Percentiles rank a stretch among this genome's conserved stretches.
Conservation (phyloP, 1,284 basidiomycete species). For the Xerocomus amazonicus region DNA sequence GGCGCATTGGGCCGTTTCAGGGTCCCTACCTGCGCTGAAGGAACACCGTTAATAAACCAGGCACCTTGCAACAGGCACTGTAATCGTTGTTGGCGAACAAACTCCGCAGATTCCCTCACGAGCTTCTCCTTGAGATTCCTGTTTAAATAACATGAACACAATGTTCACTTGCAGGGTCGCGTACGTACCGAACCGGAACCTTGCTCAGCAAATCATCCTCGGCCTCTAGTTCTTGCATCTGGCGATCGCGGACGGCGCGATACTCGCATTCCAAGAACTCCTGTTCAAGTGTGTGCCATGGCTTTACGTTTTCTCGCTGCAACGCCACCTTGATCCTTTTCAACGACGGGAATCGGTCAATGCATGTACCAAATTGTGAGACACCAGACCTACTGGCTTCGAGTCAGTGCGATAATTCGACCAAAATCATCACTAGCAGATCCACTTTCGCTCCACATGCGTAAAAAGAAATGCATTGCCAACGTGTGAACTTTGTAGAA, state of each 20-base stretch:
- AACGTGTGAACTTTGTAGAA: conserved; percentile 82
- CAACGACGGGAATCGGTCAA: conserved; percentile 2
- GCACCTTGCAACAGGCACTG: conserved; percentile 87
- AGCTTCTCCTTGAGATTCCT: conserved; percentile 85
- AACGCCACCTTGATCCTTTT: conserved; percentile 74
- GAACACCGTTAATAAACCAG: conserved; percentile 82
- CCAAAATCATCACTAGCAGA: conserved; percentile 79
- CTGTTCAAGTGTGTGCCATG: conserved; percentile 83
- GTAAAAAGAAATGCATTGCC: conserved; percentile 84
- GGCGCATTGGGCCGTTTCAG: conserved; percentile 55
- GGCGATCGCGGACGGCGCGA: conserved; percentile 81
- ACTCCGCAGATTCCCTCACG: conserved; percentile 90
- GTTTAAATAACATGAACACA: conserved; percentile 8
- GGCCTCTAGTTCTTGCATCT: conserved; percentile 90
- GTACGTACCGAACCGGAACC: conserved; percentile 72
- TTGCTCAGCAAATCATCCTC: conserved; percentile 89
- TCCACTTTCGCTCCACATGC: conserved; percentile 94
- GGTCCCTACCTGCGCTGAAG: conserved; percentile 43
- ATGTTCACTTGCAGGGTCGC: conserved; percentile 2
- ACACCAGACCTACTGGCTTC: conserved; percentile 70
- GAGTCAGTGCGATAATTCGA: conserved; percentile 77
- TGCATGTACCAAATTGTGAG: conserved; percentile 4
- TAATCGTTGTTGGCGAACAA: conserved; percentile 87
- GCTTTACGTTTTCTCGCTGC: conserved; percentile 70
- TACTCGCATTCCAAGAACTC: conserved; percentile 88